Evolutionary conservation across 176 grass and related monocot species (phyloP), one percentile per base, ranked within the genome.

Genomic region (Rhipidocladum racemiflorum): DNA sequence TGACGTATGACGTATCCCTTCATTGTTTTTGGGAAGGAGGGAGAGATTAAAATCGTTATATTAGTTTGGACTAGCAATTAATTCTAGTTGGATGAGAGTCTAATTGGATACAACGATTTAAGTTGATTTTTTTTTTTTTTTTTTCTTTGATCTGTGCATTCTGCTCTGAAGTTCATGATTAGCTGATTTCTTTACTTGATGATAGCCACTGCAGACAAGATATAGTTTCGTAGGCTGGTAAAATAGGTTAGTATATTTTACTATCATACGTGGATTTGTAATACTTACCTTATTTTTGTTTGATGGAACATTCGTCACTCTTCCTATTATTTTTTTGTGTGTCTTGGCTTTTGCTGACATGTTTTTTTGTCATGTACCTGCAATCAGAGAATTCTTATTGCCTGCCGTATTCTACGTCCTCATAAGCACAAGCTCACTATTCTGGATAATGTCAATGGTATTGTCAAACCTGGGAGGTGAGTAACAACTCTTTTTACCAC

Each of bases 381-480:
- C 21, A 82, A 89, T 68, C 66, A 94, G 92, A 55, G 72, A 79
- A 7, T 94, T 81, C 71, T 94, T 46, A 89, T 86, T 51, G 77
- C 53, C 46, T 70, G 83, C 4, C 71, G 65, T 48, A 27, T 91
- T 77, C 48, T 91, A 30, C 80, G 7, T 25, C 81, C 87, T 44
- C 85, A 83, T 21, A 91, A 84, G 61, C 61, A 69, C 55, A 89
- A 82, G 13, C 81, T 91, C 49, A 82, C 59, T 63, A 91, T 94
- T 89, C 81, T 94, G 72, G 89, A 94, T 68, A 67, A 79, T 53
- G 77, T 87, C 49, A 91, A 84, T 29, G 89, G 92, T 21, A 29
- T 85, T 67, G 30, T 94, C 17, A 85, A 85, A 78, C 89, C 89
- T 57, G 92, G 87, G 71, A 94, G 92, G 92, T 94, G 69, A 91